Evolutionary conservation across 768 basidiomycete species (phyloP), one percentile per base, ranked within the genome.

Genomic region (Boletellus sp.): DNA sequence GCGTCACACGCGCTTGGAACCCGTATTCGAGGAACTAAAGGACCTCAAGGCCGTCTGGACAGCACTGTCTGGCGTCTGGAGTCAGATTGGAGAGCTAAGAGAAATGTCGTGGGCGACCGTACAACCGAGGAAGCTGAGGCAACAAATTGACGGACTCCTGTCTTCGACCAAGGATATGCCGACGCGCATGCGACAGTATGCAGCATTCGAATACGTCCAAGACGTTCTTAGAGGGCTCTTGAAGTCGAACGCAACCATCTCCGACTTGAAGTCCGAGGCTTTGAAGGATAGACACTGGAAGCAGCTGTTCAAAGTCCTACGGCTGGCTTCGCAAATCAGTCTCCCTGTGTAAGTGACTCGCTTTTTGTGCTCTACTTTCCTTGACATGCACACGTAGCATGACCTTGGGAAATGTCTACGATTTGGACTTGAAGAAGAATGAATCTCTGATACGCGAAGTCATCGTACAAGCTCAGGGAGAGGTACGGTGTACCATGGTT

Each of bases 1-100:
- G 59, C 85, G 89, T 42, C 90, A 91, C 67, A 91, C 90, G 46
- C 89, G 94, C 45, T 76, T 99, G 34, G 88, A 93, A 46, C 95
- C 96, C 17, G 85, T 98, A 6, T 87, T 93, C 50, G 96, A 98
- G 66, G 96, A 99, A 67, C 69, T 99, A 42, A 85, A 88, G 49
- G 96, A 98, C 67, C 79, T 99, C 55, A 98, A 98, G 71, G 92
- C 92, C 2, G 96, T 99, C 24, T 99, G 96, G 96, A 97, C 93
- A 0, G 96, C 96, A 13, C 79, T 99, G 34, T 96, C 94, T 0
- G 96, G 96, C 1, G 89, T 98, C 43, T 98, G 95, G 94, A 86
- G 78, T 57, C 93, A 95, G 66, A 86, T 99, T 45, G 76, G 79
- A 42, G 95, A 97, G 63, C 69, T 99, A 48, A 75, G 90, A 45